Percentiles rank a stretch among this genome's conserved stretches.
These are phyloP conservation scores for Globisporangium solare DNA, from an alignment of 352 stramenopile species.

Conservation along the genomic window DNA sequence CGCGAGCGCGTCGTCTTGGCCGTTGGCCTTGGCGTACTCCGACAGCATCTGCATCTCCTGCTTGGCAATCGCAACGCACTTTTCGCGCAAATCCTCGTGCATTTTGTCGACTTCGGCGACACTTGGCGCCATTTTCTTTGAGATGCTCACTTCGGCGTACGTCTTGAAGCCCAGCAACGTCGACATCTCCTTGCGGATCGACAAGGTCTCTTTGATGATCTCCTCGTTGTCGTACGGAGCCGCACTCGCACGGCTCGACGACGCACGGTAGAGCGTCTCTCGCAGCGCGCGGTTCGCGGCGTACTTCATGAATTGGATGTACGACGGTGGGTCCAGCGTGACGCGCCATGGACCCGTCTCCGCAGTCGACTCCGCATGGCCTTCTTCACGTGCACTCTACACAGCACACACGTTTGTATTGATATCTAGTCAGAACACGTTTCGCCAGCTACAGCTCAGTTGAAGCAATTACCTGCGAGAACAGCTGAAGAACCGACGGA, in stretches of 20 bases:
- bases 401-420: slow-evolving; percentile 12
- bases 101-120: slow-evolving; percentile 91
- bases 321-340: slow-evolving; percentile 93
- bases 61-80: slow-evolving; percentile 88
- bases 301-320: slow-evolving; percentile 96
- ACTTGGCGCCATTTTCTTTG: slow-evolving; percentile 95
- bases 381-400: slow-evolving; percentile 65
- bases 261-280: slow-evolving; percentile 93
- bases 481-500: slow-evolving; percentile 88
- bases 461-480: slow-evolving; percentile 58
- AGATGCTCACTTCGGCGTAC: slow-evolving; percentile 91
- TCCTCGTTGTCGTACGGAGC: slow-evolving; percentile 89
- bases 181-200: slow-evolving; percentile 89
- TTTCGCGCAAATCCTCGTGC: slow-evolving; percentile 90
- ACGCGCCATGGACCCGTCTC: slow-evolving; percentile 92
- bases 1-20: slow-evolving; percentile 70
- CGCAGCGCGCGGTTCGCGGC: slow-evolving; percentile 86
- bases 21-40: slow-evolving; percentile 78
- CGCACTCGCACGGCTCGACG: slow-evolving; percentile 87
- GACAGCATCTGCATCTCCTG: slow-evolving; percentile 90
- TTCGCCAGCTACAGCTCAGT: too few relatives aligned
- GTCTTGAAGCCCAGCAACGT: slow-evolving; percentile 91
- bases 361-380: slow-evolving; percentile 57
- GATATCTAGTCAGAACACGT: not conserved
- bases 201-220: slow-evolving; percentile 93